Evolutionary conservation across 768 basidiomycete genomes (phyloP).

Genomic region (Nidularia pulvinata): DNA sequence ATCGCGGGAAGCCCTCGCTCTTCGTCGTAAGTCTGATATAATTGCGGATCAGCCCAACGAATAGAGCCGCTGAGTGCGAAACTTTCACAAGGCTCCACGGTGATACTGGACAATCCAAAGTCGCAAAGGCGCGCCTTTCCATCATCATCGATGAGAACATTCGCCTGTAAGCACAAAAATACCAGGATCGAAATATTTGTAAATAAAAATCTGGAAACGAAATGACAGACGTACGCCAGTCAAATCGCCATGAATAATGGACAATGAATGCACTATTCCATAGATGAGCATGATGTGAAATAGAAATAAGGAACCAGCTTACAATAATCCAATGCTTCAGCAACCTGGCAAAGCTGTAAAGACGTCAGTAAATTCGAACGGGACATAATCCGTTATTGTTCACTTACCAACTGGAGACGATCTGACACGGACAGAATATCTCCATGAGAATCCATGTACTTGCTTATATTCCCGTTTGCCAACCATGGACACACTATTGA

Average conservation of each 20-base stretch:
- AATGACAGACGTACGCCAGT: conserved; percentile 28
- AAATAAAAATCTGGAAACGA: neutral
- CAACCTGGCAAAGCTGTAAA: conserved; percentile 32
- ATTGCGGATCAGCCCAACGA: conserved; percentile 43
- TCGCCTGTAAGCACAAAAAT: conserved; percentile 25
- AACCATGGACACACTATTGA: conserved; percentile 42
- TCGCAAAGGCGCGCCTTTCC: conserved; percentile 41
- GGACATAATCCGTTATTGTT: neutral
- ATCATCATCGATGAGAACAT: conserved; percentile 40
- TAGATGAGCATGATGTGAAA: neutral
- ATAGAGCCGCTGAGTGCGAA: conserved; percentile 28
- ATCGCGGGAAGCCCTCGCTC: conserved; percentile 13
- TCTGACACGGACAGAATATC: conserved; percentile 30
- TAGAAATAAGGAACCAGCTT: conserved; percentile 6
- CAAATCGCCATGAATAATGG: conserved; percentile 40
- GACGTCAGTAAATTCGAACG: neutral
- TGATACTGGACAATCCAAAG: conserved; percentile 43
- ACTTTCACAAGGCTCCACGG: conserved; percentile 14
- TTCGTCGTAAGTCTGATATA: conserved; percentile 29
- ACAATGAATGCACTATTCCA: conserved; percentile 29
- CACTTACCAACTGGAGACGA: conserved; percentile 30
- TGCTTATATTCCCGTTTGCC: conserved; percentile 32
- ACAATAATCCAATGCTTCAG: conserved; percentile 37
- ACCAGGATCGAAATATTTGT: conserved; percentile 4
- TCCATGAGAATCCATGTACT: conserved; percentile 32